These are phyloP conservation scores for Diplodia seriata DNA, from an alignment of 2,329 filamentous ascomycete genomes.

Conservation along the genomic window DNA sequence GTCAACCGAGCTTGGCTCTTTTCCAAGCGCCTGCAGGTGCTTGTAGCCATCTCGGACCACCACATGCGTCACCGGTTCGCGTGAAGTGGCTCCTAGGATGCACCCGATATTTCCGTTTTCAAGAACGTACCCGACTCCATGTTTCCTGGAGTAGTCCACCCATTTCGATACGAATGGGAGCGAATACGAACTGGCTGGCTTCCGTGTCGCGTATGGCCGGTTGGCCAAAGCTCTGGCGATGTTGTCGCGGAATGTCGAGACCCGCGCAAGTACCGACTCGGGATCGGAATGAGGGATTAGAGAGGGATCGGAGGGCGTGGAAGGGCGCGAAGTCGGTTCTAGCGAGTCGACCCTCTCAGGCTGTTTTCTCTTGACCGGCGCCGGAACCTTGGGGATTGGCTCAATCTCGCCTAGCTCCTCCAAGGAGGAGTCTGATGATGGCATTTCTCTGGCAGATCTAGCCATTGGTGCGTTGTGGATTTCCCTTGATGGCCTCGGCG, in stretches of 20 bases:
- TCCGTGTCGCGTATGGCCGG: slow-evolving; percentile 43
- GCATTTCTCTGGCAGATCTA: slow-evolving; percentile 22
- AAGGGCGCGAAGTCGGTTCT: neutral
- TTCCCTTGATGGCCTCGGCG: slow-evolving; percentile 27
- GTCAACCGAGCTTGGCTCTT: slow-evolving; percentile 55
- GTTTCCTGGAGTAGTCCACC: slow-evolving; percentile 90
- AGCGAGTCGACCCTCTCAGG: slow-evolving; percentile 31
- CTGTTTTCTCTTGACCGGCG: slow-evolving; percentile 5
- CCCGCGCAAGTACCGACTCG: slow-evolving; percentile 52
- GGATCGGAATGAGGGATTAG: slow-evolving; percentile 52
- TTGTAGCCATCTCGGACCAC: slow-evolving; percentile 74
- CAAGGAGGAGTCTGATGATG: neutral
- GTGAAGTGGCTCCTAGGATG: slow-evolving; percentile 56
- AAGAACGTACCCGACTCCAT: slow-evolving; percentile 82
- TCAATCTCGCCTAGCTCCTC: slow-evolving; percentile 18
- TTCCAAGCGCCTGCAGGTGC: slow-evolving; percentile 73
- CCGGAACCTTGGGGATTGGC: neutral
- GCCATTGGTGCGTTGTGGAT: slow-evolving; percentile 12
- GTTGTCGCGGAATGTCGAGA: slow-evolving; percentile 55
- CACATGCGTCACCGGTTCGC: slow-evolving; percentile 70
- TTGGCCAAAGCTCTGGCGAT: slow-evolving; percentile 53
- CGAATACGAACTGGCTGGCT: slow-evolving; percentile 62
- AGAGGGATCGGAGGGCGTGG: neutral
- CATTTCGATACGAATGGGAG: slow-evolving; percentile 72
- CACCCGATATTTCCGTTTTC: slow-evolving; percentile 83